Base-by-base conservation (phyloP, 805 yeast species). In the Hanseniaspora hatyaiensis region DNA sequence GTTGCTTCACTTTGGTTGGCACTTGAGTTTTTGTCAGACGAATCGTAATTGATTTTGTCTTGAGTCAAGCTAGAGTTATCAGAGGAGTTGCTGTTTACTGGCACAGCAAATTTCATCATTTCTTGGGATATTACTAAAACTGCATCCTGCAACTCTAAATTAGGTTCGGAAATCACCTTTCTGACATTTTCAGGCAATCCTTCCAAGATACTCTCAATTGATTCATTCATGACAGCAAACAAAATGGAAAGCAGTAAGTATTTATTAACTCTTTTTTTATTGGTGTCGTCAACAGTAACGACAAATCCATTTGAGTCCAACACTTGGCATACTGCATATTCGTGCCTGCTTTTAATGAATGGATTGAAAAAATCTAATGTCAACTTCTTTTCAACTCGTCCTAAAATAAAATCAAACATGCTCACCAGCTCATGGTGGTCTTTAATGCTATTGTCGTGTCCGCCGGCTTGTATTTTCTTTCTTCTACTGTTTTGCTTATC, bases 221-320 rank as follows among this genome's bases (percentile, higher is more conserved):
- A 37, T 6, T 37, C 31, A 6, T 37, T 31, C 40, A 37, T 37
- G 20, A 37, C 26, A 19, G 32, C 20, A 16, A 37, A 37, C 31
- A 37, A 24, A 15, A 37, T 37, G 4, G 40, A 26, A n/a, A 37
- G 11, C 22, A 37, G 15, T n/a, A 37, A 11, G 22, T 37, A 37
- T 31, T 37, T 37, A 18, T 37, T 37, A 15, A 37, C 40, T 26
- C 40, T 37, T 31, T 37, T 37, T 26, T 37, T 37, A 28, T 37
- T 37, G 4, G 31, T 37, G 23, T 37, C 40, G 9, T 37, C 31
- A 24, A 26, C 24, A 22, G 31, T 26, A n/a, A 37, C 16, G 2
- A n/a, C 15, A 3, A 4, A 8, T 1, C 40, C 40, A 11, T 16
- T 11, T 3, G 20, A 8, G 16, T 37, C 40, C 15, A 37, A 15